phyloP scores from a whole-genome alignment of 2,329 filamentous ascomycete genomes.

The Cladosporium sphaerospermum region DNA sequence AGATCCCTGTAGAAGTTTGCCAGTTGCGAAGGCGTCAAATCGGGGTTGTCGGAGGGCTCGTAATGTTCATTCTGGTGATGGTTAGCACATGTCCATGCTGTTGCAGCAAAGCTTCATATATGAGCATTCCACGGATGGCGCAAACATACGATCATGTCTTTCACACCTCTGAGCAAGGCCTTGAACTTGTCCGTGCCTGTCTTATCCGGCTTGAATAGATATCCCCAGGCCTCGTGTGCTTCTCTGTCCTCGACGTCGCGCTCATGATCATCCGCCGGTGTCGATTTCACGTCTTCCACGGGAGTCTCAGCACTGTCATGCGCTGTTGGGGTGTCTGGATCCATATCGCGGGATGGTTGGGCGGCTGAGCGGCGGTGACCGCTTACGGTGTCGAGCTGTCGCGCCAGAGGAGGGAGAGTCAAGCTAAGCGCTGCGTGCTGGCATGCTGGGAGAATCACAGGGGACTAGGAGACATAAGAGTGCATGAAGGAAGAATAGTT shows the following conservation, averaged over 20 bases:
- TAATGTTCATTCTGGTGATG: constrained; percentile 35
- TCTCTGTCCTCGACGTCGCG: constrained; percentile 31
- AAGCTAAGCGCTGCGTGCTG: no score
- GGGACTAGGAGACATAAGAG: no score
- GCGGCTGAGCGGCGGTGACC: neutral
- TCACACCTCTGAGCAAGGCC: constrained; percentile 41
- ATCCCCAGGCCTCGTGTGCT: constrained; percentile 46
- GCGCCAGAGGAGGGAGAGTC: no score
- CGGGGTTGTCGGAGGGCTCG: constrained; percentile 38
- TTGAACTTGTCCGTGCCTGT: constrained; percentile 44
- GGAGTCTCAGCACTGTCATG: neutral
- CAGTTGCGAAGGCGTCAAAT: constrained; percentile 44
- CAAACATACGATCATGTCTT: constrained; percentile 38
- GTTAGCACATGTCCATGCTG: constrained; percentile 3
- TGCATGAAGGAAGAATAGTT: no score
- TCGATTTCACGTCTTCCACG: constrained; percentile 1
- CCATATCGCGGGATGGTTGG: neutral
- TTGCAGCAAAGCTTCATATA: neutral
- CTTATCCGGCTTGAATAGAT: constrained; percentile 46
- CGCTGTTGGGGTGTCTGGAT: neutral
- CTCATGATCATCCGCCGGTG: constrained; percentile 19
- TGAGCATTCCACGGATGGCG: neutral
- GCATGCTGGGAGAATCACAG: no score
- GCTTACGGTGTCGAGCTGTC: neutral
- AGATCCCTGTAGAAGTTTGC: constrained; percentile 45